A percentile compares a stretch with the other conserved stretches of the same genome.
These are phyloP conservation scores for Candida michaelii DNA, from an alignment of 805 yeast genomes.

Conservation along the genomic window DNA sequence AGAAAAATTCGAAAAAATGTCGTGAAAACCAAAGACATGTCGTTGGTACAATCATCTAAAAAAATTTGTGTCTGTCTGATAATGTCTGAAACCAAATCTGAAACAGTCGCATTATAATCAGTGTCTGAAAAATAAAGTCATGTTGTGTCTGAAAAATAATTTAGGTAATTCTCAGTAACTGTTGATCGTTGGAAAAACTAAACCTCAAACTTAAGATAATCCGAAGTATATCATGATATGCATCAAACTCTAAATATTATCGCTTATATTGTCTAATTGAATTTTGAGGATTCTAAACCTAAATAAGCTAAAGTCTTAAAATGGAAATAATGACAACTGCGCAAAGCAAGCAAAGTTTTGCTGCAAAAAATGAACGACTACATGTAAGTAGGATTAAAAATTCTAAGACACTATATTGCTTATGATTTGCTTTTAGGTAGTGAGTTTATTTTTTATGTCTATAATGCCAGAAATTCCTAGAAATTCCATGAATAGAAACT, in stretches of 20 bases:
- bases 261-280: too few relatives aligned
- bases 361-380: background rate
- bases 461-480: background rate
- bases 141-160: too few relatives aligned
- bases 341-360: slow-evolving; percentile 1
- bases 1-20: background rate
- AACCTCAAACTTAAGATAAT: too few relatives aligned
- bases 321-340: background rate
- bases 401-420: background rate
- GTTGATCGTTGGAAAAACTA: too few relatives aligned
- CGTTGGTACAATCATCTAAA: background rate
- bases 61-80: background rate
- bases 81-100: background rate
- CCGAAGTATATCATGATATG: too few relatives aligned
- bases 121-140: background rate
- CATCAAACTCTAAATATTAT: too few relatives aligned
- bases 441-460: background rate
- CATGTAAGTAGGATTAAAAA: background rate
- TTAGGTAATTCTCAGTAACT: too few relatives aligned
- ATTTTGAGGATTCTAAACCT: background rate
- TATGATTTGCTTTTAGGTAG: background rate
- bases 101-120: background rate
- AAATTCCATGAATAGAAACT: background rate
- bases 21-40: background rate
- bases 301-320: background rate